Conservation (phyloP, 192 early-diverging fungal species). For the Coemansia sp. region DNA sequence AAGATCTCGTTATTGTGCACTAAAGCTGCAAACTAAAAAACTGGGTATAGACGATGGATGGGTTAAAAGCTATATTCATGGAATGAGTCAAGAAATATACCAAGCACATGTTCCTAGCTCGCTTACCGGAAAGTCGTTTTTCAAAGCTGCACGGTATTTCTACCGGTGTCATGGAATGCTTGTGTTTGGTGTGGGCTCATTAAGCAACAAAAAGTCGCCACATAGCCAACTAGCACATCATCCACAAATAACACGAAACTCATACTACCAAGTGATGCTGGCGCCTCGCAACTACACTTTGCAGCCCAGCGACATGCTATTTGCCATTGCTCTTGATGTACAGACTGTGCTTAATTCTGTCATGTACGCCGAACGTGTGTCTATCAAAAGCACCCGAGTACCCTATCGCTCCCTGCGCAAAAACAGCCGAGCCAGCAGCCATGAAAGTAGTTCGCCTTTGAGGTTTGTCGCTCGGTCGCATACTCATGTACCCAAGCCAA, state of each 20-base stretch:
- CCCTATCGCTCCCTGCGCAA: not conserved
- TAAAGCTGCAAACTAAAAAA: not conserved
- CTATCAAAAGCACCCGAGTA: constrained; percentile 25
- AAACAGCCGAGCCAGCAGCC: not conserved
- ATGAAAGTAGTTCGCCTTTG: constrained; percentile 1
- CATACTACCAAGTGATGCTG: constrained; percentile 43
- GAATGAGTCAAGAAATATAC: constrained; percentile 54
- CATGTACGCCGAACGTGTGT: constrained; percentile 37
- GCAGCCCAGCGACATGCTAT: constrained; percentile 45
- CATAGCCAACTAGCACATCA: constrained; percentile 24
- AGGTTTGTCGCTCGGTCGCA: not conserved
- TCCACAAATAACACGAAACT: constrained; percentile 12
- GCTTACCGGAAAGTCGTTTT: constrained; percentile 42
- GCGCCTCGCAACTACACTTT: constrained; percentile 41
- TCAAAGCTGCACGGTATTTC: constrained; percentile 41
- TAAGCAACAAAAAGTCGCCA: constrained; percentile 12
- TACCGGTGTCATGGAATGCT: constrained; percentile 50
- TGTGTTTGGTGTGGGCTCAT: constrained; percentile 47
- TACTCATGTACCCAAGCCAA: not conserved
- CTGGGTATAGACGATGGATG: constrained; percentile 38
- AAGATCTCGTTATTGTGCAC: not conserved
- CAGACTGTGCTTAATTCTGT: constrained; percentile 39
- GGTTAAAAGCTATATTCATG: constrained; percentile 50
- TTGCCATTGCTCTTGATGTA: constrained; percentile 46
- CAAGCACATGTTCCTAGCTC: constrained; percentile 39